Evolutionary conservation across 495 filamentous ascomycete genomes (phyloP).

Genomic region (Copromyces sp.): DNA sequence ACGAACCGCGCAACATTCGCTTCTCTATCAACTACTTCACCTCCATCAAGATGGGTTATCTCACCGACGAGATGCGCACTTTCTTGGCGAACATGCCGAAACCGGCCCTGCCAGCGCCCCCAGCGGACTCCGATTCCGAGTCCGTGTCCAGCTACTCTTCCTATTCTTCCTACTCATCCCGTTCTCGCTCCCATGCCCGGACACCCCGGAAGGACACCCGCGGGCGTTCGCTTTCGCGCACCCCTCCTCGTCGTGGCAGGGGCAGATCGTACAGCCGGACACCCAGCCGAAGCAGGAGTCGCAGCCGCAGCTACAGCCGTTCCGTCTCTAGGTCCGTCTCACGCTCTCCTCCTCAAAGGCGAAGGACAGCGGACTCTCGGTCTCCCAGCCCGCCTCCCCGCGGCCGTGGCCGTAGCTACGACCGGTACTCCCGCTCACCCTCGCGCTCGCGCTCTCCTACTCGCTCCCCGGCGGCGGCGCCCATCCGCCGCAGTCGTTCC

Average conservation of each 20-base stretch:
- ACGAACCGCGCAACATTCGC: conserved; percentile 79
- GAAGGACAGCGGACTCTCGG: conserved; percentile 16
- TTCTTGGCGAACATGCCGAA: conserved; percentile 77
- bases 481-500: not conserved
- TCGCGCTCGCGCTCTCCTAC: conserved; percentile 7
- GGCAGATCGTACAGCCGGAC: conserved; percentile 26
- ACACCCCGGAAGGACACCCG: conserved; percentile 23
- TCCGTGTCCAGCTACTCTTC: conserved; percentile 59
- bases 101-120: conserved; percentile 58
- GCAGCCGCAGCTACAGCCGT: conserved; percentile 18
- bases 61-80: conserved; percentile 94
- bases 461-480: not conserved
- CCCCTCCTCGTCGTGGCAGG: conserved; percentile 24
- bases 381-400: conserved; percentile 22
- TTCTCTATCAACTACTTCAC: conserved; percentile 99
- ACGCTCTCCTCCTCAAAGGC: conserved; percentile 23
- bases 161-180: conserved; percentile 48
- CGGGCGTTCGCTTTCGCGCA: conserved; percentile 28
- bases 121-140: conserved; percentile 49
- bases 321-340: conserved; percentile 21
- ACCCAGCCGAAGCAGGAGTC: conserved; percentile 7
- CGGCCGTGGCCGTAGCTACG: conserved; percentile 8
- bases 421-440: conserved; percentile 16
- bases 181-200: conserved; percentile 29
- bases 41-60: conserved; percentile 83